These are phyloP conservation scores for Wolfiporia cocos DNA, from an alignment of 1,284 basidiomycete genomes.

Conservation along the genomic window DNA sequence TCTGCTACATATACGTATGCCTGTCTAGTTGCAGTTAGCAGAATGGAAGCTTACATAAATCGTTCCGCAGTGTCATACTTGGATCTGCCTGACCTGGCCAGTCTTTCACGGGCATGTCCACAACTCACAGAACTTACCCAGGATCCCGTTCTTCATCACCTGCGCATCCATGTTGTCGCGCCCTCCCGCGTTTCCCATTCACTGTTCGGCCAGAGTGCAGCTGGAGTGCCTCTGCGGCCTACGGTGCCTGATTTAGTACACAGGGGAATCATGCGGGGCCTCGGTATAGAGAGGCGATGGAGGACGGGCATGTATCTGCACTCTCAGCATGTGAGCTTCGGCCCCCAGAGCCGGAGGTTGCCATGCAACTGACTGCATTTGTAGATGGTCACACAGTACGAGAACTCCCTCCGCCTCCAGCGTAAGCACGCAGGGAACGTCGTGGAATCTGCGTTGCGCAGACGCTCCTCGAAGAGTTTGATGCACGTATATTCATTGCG, in stretches of 20 bases:
- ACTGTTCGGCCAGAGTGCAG: conserved; percentile 48
- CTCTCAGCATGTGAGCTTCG: conserved; percentile 43
- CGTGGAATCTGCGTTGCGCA: conserved; percentile 39
- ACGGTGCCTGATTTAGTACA: conserved; percentile 60
- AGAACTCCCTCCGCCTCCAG: conserved; percentile 42
- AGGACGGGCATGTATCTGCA: conserved; percentile 58
- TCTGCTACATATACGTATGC: conserved; percentile 51
- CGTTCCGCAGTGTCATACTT: conserved; percentile 52
- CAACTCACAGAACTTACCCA: conserved; percentile 40
- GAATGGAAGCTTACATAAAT: neutral
- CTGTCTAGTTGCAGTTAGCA: neutral
- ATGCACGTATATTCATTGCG: conserved; percentile 36
- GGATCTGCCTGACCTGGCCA: conserved; percentile 62
- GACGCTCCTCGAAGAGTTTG: conserved; percentile 29
- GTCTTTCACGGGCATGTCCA: conserved; percentile 40
- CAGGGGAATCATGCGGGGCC: conserved; percentile 59
- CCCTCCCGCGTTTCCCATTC: conserved; percentile 63
- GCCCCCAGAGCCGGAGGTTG: no score
- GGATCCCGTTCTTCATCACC: conserved; percentile 57
- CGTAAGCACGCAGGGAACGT: conserved; percentile 42
- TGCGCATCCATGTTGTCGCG: conserved; percentile 50
- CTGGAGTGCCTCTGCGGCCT: conserved; percentile 52
- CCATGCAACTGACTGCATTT: no score
- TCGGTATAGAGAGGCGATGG: conserved; percentile 59
- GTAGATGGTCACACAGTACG: conserved; percentile 58